A percentile compares a stretch with the other conserved stretches of the same genome.
phyloP scores from a whole-genome alignment of 331 rosid species.

The Acacia pycnantha region DNA sequence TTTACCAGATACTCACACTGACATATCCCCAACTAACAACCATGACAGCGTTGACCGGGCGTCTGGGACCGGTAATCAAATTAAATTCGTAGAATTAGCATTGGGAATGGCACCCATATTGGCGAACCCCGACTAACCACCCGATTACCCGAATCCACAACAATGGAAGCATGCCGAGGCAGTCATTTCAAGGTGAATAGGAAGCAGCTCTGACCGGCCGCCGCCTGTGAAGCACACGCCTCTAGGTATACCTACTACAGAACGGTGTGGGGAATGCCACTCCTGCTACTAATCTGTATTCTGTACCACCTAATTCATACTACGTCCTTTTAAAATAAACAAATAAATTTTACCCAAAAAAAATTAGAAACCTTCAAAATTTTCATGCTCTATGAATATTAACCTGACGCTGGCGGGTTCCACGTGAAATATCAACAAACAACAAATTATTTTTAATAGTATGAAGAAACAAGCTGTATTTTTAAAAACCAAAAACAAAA shows the following conservation, averaged over 20 bases:
- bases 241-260: background rate
- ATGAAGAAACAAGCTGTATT: background rate
- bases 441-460: background rate
- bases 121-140: conserved; percentile 3
- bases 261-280: background rate
- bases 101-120: conserved; percentile 18
- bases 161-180: background rate
- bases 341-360: background rate
- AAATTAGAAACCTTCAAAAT: background rate
- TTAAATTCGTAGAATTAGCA: background rate
- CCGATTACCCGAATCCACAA: conserved; percentile 2
- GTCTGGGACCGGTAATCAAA: conserved; percentile 20
- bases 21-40: conserved; percentile 18
- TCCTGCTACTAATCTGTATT: background rate
- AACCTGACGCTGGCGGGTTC: background rate
- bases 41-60: conserved; percentile 32
- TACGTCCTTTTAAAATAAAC: background rate
- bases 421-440: background rate
- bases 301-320: background rate
- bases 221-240: background rate
- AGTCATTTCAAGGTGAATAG: background rate
- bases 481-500: background rate
- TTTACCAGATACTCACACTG: too few relatives aligned
- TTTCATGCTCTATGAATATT: background rate
- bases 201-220: background rate